A percentile compares a stretch with the other conserved stretches of the same genome.
phyloP scores from a whole-genome alignment of 2,329 filamentous ascomycete species.

The Pseudogymnoascus sp. region DNA sequence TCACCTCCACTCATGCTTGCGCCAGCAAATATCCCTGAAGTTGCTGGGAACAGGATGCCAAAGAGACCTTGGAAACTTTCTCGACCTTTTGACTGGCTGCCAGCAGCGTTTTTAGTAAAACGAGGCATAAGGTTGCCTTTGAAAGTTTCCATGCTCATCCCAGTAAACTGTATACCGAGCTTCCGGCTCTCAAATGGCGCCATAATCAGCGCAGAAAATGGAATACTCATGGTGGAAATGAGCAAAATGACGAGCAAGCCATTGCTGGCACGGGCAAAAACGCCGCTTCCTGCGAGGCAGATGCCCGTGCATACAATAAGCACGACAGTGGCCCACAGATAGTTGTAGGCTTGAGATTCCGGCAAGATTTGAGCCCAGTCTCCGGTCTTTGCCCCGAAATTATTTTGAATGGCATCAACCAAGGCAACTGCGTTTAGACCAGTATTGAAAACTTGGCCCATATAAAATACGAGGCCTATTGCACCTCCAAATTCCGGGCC shows the following conservation, averaged over 20 bases:
- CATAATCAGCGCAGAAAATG: conserved; percentile 63
- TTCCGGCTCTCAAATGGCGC: conserved; percentile 57
- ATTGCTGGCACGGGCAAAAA: conserved; percentile 75
- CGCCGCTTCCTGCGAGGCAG: conserved; percentile 69
- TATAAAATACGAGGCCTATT: conserved; percentile 79
- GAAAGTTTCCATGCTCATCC: conserved; percentile 62
- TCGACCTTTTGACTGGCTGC: conserved; percentile 51
- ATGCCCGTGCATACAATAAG: conserved; percentile 64
- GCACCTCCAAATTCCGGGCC: conserved; percentile 85
- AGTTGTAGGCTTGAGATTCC: conserved; percentile 67
- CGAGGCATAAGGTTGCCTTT: conserved; percentile 63
- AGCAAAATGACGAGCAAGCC: conserved; percentile 63
- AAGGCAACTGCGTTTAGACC: conserved; percentile 82
- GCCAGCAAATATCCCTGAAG: conserved; percentile 55
- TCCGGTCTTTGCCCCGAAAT: conserved; percentile 53
- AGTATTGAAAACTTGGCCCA: conserved; percentile 83
- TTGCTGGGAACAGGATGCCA: conserved; percentile 71
- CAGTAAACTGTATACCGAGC: conserved; percentile 67
- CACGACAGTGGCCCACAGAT: conserved; percentile 65
- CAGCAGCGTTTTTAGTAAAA: conserved; percentile 53
- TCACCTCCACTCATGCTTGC: conserved; percentile 72
- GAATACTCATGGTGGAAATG: conserved; percentile 71
- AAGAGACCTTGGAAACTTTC: conserved; percentile 75
- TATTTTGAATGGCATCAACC: conserved; percentile 72
- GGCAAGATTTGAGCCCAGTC: conserved; percentile 53